Evolutionary conservation across 345 rosid genomes (phyloP).

Genomic region (Schrenkiella parvula): DNA sequence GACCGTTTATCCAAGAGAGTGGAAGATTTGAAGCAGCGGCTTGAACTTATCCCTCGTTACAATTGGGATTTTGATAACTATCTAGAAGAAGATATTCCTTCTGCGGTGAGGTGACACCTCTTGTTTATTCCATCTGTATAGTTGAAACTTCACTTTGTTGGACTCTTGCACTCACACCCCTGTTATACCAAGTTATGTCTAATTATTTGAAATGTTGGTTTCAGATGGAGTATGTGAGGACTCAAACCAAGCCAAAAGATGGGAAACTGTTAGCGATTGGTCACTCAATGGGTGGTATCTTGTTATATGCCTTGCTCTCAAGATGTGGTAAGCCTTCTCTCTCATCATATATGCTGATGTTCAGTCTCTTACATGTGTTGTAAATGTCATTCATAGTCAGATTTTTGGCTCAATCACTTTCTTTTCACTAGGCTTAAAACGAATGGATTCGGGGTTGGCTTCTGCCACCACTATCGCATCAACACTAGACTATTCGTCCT

Average conservation of each 20-base stretch:
- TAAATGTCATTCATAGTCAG: neutral
- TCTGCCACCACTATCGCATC: constrained; percentile 66
- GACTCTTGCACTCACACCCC: neutral
- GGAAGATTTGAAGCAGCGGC: constrained; percentile 51
- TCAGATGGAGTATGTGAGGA: constrained; percentile 80
- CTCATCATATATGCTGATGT: neutral
- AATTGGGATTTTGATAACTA: constrained; percentile 93
- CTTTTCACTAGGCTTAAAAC: constrained; percentile 45
- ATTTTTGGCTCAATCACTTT: neutral
- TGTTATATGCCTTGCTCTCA: constrained; percentile 78
- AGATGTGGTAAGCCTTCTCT: constrained; percentile 48
- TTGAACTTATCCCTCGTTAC: constrained; percentile 56
- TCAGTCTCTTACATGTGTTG: neutral
- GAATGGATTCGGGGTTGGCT: constrained; percentile 64
- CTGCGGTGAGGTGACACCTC: constrained; percentile 80
- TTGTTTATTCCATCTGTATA: constrained; percentile 14
- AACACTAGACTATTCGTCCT: constrained; percentile 72
- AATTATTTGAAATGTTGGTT: neutral
- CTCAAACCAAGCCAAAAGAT: constrained; percentile 55
- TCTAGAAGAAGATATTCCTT: constrained; percentile 82
- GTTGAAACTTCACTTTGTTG: neutral
- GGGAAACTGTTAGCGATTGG: constrained; percentile 79
- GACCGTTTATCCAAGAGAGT: constrained; percentile 39
- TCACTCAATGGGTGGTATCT: constrained; percentile 96
- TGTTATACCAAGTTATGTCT: neutral